Conservation (phyloP, 139 green algal species). For the Trebouxia sp. region DNA sequence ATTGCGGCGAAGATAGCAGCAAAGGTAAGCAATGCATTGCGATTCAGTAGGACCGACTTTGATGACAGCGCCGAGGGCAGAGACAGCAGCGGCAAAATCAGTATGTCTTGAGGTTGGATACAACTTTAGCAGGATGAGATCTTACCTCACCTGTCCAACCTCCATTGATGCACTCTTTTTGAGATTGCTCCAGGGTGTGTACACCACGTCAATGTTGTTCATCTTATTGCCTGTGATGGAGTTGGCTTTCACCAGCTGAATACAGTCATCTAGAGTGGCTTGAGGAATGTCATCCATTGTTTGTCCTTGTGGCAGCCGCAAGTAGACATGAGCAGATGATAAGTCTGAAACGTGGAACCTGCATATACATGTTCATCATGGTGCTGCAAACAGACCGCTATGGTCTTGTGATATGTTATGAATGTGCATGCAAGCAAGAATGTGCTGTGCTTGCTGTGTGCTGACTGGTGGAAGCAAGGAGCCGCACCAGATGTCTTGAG, state of each 20-base stretch:
- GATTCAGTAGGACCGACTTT: too few relatives aligned
- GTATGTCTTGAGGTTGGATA: too few relatives aligned
- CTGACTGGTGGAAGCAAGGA: neutral
- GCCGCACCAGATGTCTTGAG: constrained; percentile 75
- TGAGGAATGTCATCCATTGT: constrained; percentile 75
- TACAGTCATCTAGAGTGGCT: constrained; percentile 87
- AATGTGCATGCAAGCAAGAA: too few relatives aligned
- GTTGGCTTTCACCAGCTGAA: constrained; percentile 96
- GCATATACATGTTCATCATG: constrained; percentile 13
- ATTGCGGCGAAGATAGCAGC: too few relatives aligned
- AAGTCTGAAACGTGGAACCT: constrained; percentile 97
- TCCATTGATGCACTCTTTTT: constrained; percentile 83
- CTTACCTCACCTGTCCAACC: constrained; percentile 58
- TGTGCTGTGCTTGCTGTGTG: neutral
- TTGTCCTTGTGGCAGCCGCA: constrained; percentile 74
- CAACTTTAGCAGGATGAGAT: too few relatives aligned
- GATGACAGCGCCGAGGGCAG: too few relatives aligned
- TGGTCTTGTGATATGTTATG: too few relatives aligned
- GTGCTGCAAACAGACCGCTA: too few relatives aligned
- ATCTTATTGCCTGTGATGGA: constrained; percentile 84
- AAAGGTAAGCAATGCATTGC: too few relatives aligned
- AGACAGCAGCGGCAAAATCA: too few relatives aligned
- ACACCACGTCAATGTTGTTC: constrained; percentile 49
- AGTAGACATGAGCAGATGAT: constrained; percentile 95
- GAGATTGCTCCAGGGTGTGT: constrained; percentile 93